Evolutionary conservation across 306 rosid species (phyloP), one percentile per base, ranked within the genome.

Genomic region (Crataegus laevigata): DNA sequence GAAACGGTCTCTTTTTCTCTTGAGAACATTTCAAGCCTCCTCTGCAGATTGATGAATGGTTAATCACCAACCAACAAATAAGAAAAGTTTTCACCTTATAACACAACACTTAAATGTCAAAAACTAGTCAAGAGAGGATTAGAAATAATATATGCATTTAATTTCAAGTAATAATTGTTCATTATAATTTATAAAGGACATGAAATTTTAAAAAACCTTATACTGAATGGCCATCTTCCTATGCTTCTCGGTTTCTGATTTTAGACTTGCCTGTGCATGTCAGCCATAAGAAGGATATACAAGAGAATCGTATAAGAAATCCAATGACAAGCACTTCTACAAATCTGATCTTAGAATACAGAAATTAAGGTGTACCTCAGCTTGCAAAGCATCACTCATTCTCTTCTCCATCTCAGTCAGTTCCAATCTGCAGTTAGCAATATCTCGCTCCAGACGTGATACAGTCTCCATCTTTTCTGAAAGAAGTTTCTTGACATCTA

Each of bases 371-470:
- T n/a, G 10, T 75, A 94, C 99, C 96, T 94, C 97, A 76, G 38
- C 71, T 62, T 83, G 90, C 69, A 77, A 69, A 70, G 73, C 68
- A 7, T 85, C 96, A 47, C 83, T 88, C 79, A 92, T 76, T 81
- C 78, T 90, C 82, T 82, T 94, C 73, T 92, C 99, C 65, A 74
- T 86, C 78, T 88, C 96, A 42, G 36, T 66, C 79, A 94, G 87
- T 71, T 92, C 93, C 18, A 19, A 52, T 79, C 82, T 88, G 85
- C 88, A 80, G 74, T 80, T 92, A 11, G 91, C 85, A 79, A 92
- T 87, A 77, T 88, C 93, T 66, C 77, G 85, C 86, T 92, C 96
- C 66, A 94, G 64, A 70, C 62, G 84, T 25, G 89, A 85, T 73
- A 90, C 30, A 22, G 68, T 65, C 71, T 83, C 89, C 81, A 84